These are phyloP conservation scores for Russula sp. DNA, from an alignment of 768 basidiomycete genomes.

Conservation along the genomic window DNA sequence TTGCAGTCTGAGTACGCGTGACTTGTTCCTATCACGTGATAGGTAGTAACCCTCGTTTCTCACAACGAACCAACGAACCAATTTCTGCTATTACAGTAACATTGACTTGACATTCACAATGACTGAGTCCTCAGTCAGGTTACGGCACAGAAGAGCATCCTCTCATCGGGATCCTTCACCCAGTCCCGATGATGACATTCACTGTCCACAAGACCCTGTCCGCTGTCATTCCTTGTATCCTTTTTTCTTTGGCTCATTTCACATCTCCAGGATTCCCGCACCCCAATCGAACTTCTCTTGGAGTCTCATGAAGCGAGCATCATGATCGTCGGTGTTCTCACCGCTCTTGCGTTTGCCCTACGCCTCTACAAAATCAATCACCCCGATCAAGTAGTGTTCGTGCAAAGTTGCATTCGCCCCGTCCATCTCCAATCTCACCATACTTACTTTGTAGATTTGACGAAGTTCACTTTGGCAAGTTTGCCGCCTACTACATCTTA, in stretches of 20 bases:
- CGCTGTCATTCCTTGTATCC: not conserved
- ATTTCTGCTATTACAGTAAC: too few species aligned
- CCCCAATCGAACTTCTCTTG: conserved; percentile 53
- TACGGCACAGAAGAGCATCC: conserved; percentile 12
- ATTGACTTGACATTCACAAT: conserved; percentile 7
- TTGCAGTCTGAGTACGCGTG: too few species aligned
- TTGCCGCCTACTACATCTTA: conserved; percentile 88
- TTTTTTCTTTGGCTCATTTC: not conserved
- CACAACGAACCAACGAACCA: too few species aligned
- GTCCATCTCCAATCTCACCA: conserved; percentile 9
- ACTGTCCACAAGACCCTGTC: conserved; percentile 12
- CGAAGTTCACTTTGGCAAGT: conserved; percentile 98
- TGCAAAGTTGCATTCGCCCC: conserved; percentile 21
- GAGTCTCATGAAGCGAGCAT: conserved; percentile 60
- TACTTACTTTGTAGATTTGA: conserved; percentile 59
- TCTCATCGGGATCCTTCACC: not conserved
- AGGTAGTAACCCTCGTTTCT: too few species aligned
- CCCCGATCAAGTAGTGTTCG: conserved; percentile 92
- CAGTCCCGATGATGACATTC: conserved; percentile 5
- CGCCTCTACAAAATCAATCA: conserved; percentile 94
- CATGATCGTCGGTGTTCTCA: conserved; percentile 56
- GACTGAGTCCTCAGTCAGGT: conserved; percentile 8
- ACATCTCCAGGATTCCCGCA: conserved; percentile 45
- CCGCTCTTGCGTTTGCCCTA: conserved; percentile 70
- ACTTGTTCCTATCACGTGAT: too few species aligned